phyloP scores from a whole-genome alignment of 2,329 filamentous ascomycete genomes.

The Beauveria caledonica region DNA sequence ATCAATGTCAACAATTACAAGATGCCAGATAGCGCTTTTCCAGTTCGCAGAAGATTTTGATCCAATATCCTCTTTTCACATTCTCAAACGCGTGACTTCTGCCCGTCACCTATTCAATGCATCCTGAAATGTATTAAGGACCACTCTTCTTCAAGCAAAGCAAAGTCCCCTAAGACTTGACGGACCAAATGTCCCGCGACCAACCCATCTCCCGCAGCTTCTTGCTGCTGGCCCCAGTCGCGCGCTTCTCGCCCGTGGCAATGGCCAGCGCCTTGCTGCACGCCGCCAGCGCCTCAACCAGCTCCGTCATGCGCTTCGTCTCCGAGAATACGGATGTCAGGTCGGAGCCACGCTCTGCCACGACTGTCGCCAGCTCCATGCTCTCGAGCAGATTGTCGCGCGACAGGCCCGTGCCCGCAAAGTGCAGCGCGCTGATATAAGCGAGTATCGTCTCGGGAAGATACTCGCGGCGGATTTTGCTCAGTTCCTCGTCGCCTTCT shows the following conservation, averaged over 20 bases:
- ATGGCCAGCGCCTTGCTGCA: conserved; percentile 65
- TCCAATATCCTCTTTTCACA: neutral
- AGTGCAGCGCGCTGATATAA: conserved; percentile 74
- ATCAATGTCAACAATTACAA: neutral
- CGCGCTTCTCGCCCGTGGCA: conserved; percentile 46
- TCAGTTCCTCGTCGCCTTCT: conserved; percentile 55
- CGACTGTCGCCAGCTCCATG: conserved; percentile 73
- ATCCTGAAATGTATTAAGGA: neutral
- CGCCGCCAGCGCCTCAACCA: conserved; percentile 67
- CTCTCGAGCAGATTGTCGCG: conserved; percentile 72
- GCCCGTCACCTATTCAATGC: neutral
- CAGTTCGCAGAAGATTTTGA: neutral
- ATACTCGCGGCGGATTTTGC: conserved; percentile 63
- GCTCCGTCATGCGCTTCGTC: conserved; percentile 62
- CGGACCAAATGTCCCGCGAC: conserved; percentile 55
- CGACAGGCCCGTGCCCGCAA: conserved; percentile 64
- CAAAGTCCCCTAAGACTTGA: conserved; percentile 32
- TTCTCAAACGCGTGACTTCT: neutral
- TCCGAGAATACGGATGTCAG: conserved; percentile 57
- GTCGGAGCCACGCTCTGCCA: conserved; percentile 64
- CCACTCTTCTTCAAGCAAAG: neutral
- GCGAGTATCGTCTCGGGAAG: conserved; percentile 79
- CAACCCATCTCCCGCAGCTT: conserved; percentile 54
- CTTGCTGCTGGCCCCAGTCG: conserved; percentile 42
- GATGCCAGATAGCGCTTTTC: neutral